Evolutionary conservation across 2,329 filamentous ascomycete species (phyloP), one percentile per base, ranked within the genome.

Genomic region (Pseudocercospora fijiensis): DNA sequence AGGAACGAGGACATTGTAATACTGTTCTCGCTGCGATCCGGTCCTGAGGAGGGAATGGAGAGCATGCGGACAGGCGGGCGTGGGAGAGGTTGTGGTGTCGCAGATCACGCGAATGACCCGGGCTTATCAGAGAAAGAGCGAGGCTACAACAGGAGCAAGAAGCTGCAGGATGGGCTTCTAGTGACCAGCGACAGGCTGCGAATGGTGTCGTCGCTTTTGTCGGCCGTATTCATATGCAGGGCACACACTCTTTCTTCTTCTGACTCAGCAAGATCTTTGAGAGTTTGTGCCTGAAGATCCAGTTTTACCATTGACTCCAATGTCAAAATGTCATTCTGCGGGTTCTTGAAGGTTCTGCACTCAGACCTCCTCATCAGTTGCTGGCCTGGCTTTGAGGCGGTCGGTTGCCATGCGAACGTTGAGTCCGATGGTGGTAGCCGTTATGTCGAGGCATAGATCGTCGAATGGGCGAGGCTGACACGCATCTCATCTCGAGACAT

Each of bases 401-500:
- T 49, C 18, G 18, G 49, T 16, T 30, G 24, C 24, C 22, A n/a
- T 28, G 22, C 16, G 26, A 2, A 27, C 49, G 24, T 8, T 11
- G 49, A 52, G 24, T 8, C 24, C 49, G 49, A 53, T 53, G 49
- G 49, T 27, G 13, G 49, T 7, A n/a, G 49, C 26, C 22, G 8
- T 53, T n/a, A 30, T 27, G 22, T 24, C 26, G 49, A 53, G 49
- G 49, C 49, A 53, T 16, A 53, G 49, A 53, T 53, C 49, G 49
- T 53, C 49, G 49, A 53, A 53, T 53, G 49, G 49, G 45, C 22
- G 26, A 53, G 49, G 49, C 49, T 53, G 49, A 10, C 49, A 53
- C 16, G 26, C 22, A 28, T 24, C 49, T 53, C 49, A 53, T 53
- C 49, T 53, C 26, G 20, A 53, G 28, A 28, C 10, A 53, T 53